Conservation (phyloP, 257 asterid species). For the Forsythia viridissima region DNA sequence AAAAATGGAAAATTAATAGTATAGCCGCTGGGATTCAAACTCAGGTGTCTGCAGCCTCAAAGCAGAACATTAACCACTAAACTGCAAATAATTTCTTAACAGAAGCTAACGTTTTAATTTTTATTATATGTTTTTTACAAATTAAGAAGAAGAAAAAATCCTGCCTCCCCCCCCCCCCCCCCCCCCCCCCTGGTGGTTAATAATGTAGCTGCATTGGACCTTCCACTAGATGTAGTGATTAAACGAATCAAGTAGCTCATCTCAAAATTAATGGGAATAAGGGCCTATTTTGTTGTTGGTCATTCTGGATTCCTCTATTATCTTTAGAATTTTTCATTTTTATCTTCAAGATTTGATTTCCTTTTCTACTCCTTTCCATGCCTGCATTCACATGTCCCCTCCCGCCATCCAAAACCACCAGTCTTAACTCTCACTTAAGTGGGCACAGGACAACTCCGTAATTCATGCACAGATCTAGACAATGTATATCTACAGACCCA, state of each 20-base stretch:
- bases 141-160: no score
- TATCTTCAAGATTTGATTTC: neutral
- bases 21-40: neutral
- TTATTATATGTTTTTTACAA: no score
- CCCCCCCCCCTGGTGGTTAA: neutral
- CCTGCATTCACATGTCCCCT: neutral
- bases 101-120: no score
- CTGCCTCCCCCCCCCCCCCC: neutral
- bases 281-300: neutral
- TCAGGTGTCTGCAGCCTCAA: neutral
- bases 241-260: neutral
- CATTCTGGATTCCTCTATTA: neutral
- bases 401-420: neutral
- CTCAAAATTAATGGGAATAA: neutral
- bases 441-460: neutral
- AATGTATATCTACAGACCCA: neutral
- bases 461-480: neutral
- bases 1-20: neutral
- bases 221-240: no score
- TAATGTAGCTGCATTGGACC: neutral
- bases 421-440: neutral
- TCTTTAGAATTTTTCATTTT: neutral
- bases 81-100: neutral
- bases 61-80: neutral
- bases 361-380: neutral